Evolutionary conservation across 176 grass and related monocot genomes (phyloP), one percentile per base, ranked within the genome.

Genomic region (Thinopyrum elongatum): DNA sequence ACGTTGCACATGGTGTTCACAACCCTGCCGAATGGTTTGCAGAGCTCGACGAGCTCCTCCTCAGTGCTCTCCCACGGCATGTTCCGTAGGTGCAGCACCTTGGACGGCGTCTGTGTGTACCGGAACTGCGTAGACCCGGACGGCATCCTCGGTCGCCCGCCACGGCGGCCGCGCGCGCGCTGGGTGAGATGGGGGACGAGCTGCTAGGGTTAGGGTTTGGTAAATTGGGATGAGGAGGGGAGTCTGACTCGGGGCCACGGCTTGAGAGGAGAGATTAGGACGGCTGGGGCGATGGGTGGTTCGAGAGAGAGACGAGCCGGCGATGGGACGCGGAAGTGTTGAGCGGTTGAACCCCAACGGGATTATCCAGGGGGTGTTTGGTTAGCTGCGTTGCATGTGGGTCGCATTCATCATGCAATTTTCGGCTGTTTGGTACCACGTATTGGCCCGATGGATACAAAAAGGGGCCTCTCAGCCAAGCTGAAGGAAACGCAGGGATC

Each of bases 1-100:
- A 98, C 96, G 89, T 98, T 95, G 86, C 92, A 93, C 88, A 95
- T 98, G 84, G 96, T 98, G 76, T 98, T 98, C 41, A 98, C 90
- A 60, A 98, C 88, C 86, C 85, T 89, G 23, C 96, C 96, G 60
- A 98, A 95, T 72, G 96, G 92, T 39, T 92, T 90, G 88, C 96
- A 98, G 76, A 98, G 91, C 35, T 90, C 86, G 79, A 98, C 78
- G 70, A 98, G 93, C 90, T 98, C 96, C 92, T 94, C 96, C 79
- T 95, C 96, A 17, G 92, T 88, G 90, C 96, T 92, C 60, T 98
- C 96, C 94, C 94, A 98, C 33, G 96, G 96, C 90, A 98, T 91
- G 79, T 98, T 98, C 73, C 96, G 93, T 65, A 98, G 90, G 88
- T 98, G 96, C 60, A 98, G 90, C 77, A 98, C 96, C 94, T 98